Base-by-base conservation (phyloP, 352 stramenopile genomes). In the Phytophthora europaea region DNA sequence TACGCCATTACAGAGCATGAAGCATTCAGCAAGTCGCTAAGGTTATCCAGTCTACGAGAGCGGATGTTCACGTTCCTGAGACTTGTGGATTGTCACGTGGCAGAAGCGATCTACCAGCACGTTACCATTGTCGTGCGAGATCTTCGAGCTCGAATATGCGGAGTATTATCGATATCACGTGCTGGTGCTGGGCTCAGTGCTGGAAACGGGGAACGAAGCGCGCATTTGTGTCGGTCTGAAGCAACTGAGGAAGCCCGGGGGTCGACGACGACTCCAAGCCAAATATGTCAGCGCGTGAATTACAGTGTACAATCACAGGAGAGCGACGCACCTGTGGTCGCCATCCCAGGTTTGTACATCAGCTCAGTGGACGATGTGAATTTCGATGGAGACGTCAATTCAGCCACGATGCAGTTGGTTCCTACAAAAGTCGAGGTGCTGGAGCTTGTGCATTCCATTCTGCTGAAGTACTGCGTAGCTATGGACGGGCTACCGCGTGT, bases 11-110 rank as follows among this genome's bases (percentile, higher is more conserved):
- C 54, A 56, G 78, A 74, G 23, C 60, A 70, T 2, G 67, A 70
- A 6, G 47, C 22, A 45, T 73, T 83, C 22, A 76, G 72, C 40
- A 65, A 54, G 33, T 40, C 78, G 5, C 76, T 88, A 1, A 23
- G 75, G 40, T 40, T 66, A 22, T 70, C 73, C 7, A 84, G 71
- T 40, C 61, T 90, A 3, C 73, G 80, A 1, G 84, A 90, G 6
- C 73, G 85, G 0, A 81, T 92, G 72, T 92, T 89, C 57, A 73
- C 59, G 0, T 91, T 92, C 61, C 61, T 92, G 6, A 73, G 85
- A 0, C 67, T 91, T 10, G 70, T 78, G 6, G 83, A 92, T 47
- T 67, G 79, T 15, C 80, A 82, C 26, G 34, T 89, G 2, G 65
- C 75, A 13, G 83, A 89, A 59, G 80, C 85, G 3, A 43, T 92